A percentile compares a stretch with the other conserved stretches of the same genome.
Evolutionary conservation across 768 basidiomycete species (phyloP).

Genomic region (Mycena galericulata): DNA sequence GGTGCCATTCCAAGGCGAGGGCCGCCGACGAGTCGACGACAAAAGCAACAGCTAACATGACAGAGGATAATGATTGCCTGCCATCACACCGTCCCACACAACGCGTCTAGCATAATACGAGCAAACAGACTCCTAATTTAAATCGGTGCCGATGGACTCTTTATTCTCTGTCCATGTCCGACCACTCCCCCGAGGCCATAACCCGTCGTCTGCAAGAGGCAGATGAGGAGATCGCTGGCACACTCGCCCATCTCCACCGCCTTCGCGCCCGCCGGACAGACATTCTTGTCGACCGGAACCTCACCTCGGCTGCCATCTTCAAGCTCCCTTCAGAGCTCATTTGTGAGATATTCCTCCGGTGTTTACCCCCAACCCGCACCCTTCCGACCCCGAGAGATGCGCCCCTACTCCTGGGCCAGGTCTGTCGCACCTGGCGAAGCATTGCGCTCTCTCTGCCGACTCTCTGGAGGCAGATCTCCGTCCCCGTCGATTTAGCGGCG

Average conservation of each 20-base stretch:
- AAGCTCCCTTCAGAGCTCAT: slow-evolving; percentile 24
- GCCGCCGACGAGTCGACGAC: slow-evolving; percentile 72
- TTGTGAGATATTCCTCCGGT: slow-evolving; percentile 24
- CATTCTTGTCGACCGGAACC: slow-evolving; percentile 22
- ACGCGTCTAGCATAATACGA: too few relatives aligned
- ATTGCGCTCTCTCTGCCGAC: slow-evolving; percentile 13
- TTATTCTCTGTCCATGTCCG: too few relatives aligned
- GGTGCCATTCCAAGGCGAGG: slow-evolving; percentile 65
- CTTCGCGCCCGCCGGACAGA: neutral
- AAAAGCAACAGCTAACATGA: slow-evolving; percentile 61
- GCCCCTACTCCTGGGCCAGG: slow-evolving; percentile 21
- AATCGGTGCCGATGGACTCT: too few relatives aligned
- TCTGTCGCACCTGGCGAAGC: slow-evolving; percentile 20
- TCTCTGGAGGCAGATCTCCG: slow-evolving; percentile 20
- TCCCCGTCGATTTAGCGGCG: neutral
- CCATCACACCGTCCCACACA: too few relatives aligned
- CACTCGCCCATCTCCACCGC: slow-evolving; percentile 24
- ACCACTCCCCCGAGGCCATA: too few relatives aligned
- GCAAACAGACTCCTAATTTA: too few relatives aligned
- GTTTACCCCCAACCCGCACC: slow-evolving; percentile 8
- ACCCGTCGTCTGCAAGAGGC: slow-evolving; percentile 11
- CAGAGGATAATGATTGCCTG: too few relatives aligned
- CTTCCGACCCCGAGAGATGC: slow-evolving; percentile 13
- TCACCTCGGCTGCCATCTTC: slow-evolving; percentile 4
- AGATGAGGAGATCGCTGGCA: slow-evolving; percentile 29